A percentile compares a stretch with the other conserved stretches of the same genome.
phyloP scores from a whole-genome alignment of 1,284 basidiomycete genomes.

The Microstroma glucosiphilum region DNA sequence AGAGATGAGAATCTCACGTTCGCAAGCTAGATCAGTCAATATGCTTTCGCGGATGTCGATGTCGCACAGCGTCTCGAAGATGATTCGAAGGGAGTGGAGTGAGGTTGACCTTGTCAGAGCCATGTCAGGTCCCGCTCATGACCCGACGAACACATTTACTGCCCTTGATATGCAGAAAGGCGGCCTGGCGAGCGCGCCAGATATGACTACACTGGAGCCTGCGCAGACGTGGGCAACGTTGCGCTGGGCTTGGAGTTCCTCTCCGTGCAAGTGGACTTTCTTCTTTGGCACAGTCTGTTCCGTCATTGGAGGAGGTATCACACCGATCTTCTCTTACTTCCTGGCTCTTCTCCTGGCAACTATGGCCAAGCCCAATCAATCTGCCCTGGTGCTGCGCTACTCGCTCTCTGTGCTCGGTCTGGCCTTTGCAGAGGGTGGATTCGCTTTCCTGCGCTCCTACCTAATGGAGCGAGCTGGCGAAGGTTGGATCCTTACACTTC shows the following conservation, averaged over 20 bases:
- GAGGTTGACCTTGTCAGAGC: neutral
- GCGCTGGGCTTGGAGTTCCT: constrained; percentile 62
- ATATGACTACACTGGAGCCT: neutral
- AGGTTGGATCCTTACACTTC: constrained; percentile 68
- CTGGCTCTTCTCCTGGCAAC: constrained; percentile 71
- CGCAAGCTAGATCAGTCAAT: neutral
- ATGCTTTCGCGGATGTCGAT: neutral
- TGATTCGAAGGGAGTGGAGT: neutral
- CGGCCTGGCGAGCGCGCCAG: neutral
- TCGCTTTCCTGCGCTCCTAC: constrained; percentile 60
- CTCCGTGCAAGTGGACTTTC: constrained; percentile 69
- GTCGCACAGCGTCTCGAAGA: neutral
- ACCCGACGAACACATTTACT: neutral
- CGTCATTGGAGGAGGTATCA: constrained; percentile 69
- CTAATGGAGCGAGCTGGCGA: constrained; percentile 63
- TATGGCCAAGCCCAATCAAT: constrained; percentile 61
- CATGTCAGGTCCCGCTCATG: neutral
- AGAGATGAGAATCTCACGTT: neutral
- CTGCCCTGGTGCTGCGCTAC: constrained; percentile 41
- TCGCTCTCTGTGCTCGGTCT: constrained; percentile 59
- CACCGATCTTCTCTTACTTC: constrained; percentile 83
- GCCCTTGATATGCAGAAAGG: neutral
- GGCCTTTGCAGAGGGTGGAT: constrained; percentile 70
- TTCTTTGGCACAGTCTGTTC: constrained; percentile 59
- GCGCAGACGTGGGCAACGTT: constrained; percentile 52